phyloP scores from a whole-genome alignment of 257 asterid species.

The Solanum acaule region DNA sequence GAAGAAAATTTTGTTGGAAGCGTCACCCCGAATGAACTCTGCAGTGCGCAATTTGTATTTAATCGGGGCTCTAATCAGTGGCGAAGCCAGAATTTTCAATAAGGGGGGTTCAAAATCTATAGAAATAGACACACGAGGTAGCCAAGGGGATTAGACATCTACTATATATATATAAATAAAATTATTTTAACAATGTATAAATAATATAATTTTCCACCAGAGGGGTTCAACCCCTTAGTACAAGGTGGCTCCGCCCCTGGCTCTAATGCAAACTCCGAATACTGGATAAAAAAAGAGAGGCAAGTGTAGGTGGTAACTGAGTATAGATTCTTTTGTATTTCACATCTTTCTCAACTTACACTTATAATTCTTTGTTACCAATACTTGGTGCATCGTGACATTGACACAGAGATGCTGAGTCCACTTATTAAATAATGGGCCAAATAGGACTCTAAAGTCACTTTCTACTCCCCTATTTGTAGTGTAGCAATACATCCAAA shows the following conservation, averaged over 20 bases:
- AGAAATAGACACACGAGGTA: no score
- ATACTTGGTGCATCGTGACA: background rate
- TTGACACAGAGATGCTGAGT: constrained; percentile 11
- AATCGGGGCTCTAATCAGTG: no score
- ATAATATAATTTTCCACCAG: no score
- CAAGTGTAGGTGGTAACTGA: constrained; percentile 12
- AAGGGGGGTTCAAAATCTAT: no score
- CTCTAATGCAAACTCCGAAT: background rate
- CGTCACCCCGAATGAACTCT: accelerated
- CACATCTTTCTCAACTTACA: background rate
- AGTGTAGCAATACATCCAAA: background rate
- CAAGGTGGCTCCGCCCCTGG: no score
- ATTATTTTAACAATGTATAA: no score
- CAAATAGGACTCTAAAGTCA: constrained; percentile 11
- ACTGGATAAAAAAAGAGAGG: background rate
- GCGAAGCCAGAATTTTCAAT: no score
- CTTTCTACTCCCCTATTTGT: constrained; percentile 8
- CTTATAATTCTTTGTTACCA: background rate
- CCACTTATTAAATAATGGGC: constrained; percentile 18
- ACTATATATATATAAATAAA: no score
- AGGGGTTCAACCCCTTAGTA: no score
- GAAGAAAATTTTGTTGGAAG: no score
- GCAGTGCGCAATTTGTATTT: no score
- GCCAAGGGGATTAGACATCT: no score
- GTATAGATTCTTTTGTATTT: constrained; percentile 14